Percentiles rank a stretch among this genome's conserved stretches.
Conservation (phyloP, 352 stramenopile genomes). For the Pythium insidiosum region DNA sequence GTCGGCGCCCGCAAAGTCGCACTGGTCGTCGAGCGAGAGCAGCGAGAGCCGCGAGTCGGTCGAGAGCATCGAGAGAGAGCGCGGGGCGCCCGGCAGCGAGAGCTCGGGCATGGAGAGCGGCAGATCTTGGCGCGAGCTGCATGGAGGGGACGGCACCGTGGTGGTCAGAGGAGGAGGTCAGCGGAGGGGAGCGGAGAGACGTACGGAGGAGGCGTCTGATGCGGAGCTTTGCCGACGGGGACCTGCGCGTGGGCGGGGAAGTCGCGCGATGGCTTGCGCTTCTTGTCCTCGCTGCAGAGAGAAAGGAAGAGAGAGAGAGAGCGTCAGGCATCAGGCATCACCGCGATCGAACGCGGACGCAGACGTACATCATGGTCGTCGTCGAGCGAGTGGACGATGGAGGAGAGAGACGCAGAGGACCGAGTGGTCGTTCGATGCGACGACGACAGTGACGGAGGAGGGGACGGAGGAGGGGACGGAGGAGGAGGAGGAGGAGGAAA, state of each 20-base stretch:
- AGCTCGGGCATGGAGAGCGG: constrained; percentile 18
- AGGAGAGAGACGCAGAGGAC: neutral
- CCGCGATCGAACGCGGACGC: neutral
- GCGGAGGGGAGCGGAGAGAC: neutral
- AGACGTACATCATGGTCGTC: neutral
- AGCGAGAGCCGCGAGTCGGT: constrained; percentile 45
- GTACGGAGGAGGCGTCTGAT: constrained; percentile 20
- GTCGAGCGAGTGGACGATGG: neutral
- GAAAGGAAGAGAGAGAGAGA: no score
- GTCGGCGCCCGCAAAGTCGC: constrained; percentile 28
- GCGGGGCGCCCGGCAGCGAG: no score
- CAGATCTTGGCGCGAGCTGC: constrained; percentile 48
- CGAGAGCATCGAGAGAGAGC: constrained; percentile 55
- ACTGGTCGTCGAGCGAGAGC: constrained; percentile 55
- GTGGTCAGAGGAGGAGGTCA: neutral
- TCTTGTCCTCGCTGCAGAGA: constrained; percentile 74
- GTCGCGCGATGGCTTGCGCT: constrained; percentile 76
- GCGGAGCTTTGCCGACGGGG: constrained; percentile 40
- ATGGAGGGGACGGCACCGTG: neutral
- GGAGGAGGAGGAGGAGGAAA: no score
- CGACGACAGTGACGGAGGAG: neutral
- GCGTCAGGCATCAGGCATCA: neutral
- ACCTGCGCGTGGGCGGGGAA: constrained; percentile 69
- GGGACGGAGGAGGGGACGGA: constrained; percentile 3
- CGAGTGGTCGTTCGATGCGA: no score